Evolutionary conservation across 345 rosid genomes (phyloP), one percentile per base, ranked within the genome.

Genomic region (Eucalyptus pumila): DNA sequence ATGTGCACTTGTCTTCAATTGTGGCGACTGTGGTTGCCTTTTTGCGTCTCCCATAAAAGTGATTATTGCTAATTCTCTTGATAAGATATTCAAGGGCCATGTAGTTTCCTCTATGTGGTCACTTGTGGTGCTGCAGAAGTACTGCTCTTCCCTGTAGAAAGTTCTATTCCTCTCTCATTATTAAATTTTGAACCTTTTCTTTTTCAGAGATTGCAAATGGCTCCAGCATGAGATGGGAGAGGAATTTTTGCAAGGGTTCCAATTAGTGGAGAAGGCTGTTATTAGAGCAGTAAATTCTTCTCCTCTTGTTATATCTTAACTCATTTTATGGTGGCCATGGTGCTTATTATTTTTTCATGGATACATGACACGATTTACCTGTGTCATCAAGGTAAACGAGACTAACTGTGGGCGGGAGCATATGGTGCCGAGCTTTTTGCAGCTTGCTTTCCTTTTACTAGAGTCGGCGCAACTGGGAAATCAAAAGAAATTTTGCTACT

Each of bases 391-490:
- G 98, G 98, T 94, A 72, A 93, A 93, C 80, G 99, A 97, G 88
- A 94, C 97, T 92, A 94, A 89, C 90, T 90, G 87, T 89, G 99
- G 97, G 88, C 93, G 96, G 93, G 99, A 97, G 92, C 99, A 96
- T 90, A 92, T 95, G 16, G 93, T 96, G 89, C 97, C 98, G 81
- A 93, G 97, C 90, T 93, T 95, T 87, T 93, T 94, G 88, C 96
- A 94, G 89, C 93, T 96, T 90, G 95, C 96, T 89, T 96, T 96
- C 91, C 89, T 92, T 86, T 90, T 96, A 92, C 92, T 96, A 88
- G 96, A 95, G 91, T 96, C 97, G 34, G 93, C 87, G 81, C 95
- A 94, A 88, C 97, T 89, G 89, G 90, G 92, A 89, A 92, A 88
- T 65, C 67, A 67, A 51, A 89, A 86, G 49, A 94, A 87, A n/a